Conservation (phyloP, 148 eudicot species). For the Pharnaceum exiguum region DNA sequence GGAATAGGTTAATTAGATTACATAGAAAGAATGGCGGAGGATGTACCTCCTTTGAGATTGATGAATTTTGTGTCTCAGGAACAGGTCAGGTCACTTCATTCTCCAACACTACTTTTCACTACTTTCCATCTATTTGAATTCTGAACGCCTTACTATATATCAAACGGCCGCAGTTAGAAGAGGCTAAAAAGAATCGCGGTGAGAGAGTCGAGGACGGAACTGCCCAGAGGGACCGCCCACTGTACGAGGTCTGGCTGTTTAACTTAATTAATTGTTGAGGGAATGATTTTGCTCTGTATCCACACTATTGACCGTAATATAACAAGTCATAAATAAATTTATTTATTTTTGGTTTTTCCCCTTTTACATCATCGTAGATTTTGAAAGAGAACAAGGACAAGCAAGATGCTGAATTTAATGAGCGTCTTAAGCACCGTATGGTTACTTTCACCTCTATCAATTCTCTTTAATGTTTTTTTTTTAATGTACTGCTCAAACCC, state of each 20-base stretch:
- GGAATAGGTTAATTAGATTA: too few species aligned
- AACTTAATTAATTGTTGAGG: neutral
- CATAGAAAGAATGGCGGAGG: conserved; percentile 54
- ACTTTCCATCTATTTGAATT: neutral
- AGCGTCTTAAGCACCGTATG: conserved; percentile 61
- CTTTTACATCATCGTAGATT: conserved; percentile 33
- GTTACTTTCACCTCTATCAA: neutral
- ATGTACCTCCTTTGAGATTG: conserved; percentile 45
- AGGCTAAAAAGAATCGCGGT: conserved; percentile 65
- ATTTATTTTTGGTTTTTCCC: neutral
- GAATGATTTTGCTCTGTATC: conserved; percentile 1
- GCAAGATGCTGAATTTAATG: conserved; percentile 85
- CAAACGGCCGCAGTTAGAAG: conserved; percentile 51
- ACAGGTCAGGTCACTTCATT: conserved; percentile 61
- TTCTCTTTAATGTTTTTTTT: neutral
- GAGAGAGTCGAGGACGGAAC: conserved; percentile 89
- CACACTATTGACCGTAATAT: too few species aligned
- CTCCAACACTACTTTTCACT: neutral
- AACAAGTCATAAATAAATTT: neutral
- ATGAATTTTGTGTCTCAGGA: conserved; percentile 87
- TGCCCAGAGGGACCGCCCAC: conserved; percentile 96
- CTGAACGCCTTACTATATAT: neutral
- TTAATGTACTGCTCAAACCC: neutral
- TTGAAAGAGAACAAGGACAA: conserved; percentile 95
- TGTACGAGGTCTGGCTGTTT: conserved; percentile 50